Evolutionary conservation across 768 basidiomycete genomes (phyloP), one percentile per base, ranked within the genome.

Genomic region (Coprinopsis strossmayeri): DNA sequence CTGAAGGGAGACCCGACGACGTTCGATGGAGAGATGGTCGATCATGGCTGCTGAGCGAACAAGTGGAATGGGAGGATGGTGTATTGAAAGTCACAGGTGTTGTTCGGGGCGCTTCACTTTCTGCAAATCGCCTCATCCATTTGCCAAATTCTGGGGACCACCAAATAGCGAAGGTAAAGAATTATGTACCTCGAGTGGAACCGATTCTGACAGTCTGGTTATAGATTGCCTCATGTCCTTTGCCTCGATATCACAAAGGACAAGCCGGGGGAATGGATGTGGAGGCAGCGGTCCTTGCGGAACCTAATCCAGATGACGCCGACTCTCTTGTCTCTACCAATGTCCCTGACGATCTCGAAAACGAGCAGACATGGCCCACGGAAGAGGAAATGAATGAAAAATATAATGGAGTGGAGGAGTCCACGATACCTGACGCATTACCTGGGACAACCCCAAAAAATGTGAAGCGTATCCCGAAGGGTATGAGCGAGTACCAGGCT

Each of bases 311-410:
- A 0, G 73, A 79, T 0, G 72, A 79, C 1, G 88, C 86, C 0
- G 94, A 97, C 63, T 92, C 92, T 4, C 68, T 97, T 42, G 77
- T 89, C 11, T 92, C 91, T 1, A 84, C 78, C 43, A 93, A 95
- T 62, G 82, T 88, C 20, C 89, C 87, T 3, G 93, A 97, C 58
- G 84, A 90, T 49, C 76, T 96, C 65, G 81, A 76, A 28, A 96
- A 95, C 61, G 95, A 99, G 59, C 95, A 99, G 64, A 99, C 95
- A 0, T 97, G 95, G 94, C 95, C 95, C 0, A 95, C 92, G 0
- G 92, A 97, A 62, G 95, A 97, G 59, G 95, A 97, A 63, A 90
- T 97, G 84, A 70, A 69, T 18, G 76, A 66, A 4, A 67, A 44
- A 0, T 52, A 54, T 2, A 62, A 53, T 3, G 55, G 60, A 24